Conservation (phyloP, 2,329 filamentous ascomycete species). For the Aureobasidium musti region DNA sequence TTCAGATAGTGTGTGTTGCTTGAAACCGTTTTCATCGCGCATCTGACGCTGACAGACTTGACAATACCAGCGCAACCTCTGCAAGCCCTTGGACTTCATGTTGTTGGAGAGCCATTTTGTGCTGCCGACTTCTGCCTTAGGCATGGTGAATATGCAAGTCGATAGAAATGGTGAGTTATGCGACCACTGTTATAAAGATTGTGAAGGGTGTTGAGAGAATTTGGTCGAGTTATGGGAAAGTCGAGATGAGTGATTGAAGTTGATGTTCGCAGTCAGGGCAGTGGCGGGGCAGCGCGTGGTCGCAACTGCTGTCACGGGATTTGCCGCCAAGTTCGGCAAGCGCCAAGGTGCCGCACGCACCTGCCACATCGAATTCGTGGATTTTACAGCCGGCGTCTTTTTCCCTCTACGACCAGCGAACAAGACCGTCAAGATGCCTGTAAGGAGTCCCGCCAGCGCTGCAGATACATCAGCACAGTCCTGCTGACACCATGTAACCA, state of each 20-base stretch:
- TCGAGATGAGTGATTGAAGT: background rate
- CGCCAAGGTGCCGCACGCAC: constrained; percentile 24
- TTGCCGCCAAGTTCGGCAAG: constrained; percentile 26
- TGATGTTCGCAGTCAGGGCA: background rate
- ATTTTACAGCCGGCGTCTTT: constrained; percentile 20
- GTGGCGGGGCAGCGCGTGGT: background rate
- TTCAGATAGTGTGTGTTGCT: constrained; percentile 77
- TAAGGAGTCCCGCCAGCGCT: constrained; percentile 27
- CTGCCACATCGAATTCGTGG: constrained; percentile 19
- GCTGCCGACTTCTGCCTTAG: constrained; percentile 83
- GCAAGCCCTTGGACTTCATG: constrained; percentile 77
- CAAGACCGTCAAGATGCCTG: constrained; percentile 33
- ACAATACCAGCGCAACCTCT: constrained; percentile 90
- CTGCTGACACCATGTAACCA: constrained; percentile 7
- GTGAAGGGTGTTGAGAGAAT: background rate
- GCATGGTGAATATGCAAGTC: background rate
- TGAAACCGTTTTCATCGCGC: constrained; percentile 87
- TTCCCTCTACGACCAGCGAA: constrained; percentile 30
- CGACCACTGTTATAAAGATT: background rate
- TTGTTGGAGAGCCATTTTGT: constrained; percentile 91
- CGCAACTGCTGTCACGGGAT: constrained; percentile 14
- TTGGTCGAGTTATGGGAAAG: background rate
- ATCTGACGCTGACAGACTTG: constrained; percentile 73
- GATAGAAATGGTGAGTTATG: background rate
- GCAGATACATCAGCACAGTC: background rate